A percentile compares a stretch with the other conserved stretches of the same genome.
These are phyloP conservation scores for Fragaria iinumae DNA, from an alignment of 306 rosid genomes.

Conservation along the genomic window DNA sequence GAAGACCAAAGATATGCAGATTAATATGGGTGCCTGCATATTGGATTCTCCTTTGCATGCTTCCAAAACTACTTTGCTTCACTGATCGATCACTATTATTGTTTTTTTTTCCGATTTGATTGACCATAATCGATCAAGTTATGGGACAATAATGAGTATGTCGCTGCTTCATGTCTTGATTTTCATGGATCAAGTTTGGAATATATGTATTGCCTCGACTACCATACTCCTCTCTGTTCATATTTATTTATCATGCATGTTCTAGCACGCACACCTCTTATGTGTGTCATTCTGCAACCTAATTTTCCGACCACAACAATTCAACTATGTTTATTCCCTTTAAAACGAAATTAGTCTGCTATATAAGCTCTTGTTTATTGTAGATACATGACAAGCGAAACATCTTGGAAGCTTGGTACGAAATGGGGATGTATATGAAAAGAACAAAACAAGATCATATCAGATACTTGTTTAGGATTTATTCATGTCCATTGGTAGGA, in stretches of 20 bases:
- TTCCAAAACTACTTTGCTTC: not conserved
- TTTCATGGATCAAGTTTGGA: not conserved
- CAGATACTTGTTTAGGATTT: not conserved
- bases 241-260: not conserved
- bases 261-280: not conserved
- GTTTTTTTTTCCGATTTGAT: not conserved
- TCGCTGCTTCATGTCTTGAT: not conserved
- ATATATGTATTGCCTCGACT: not conserved
- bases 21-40: conserved; percentile 8
- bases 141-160: not conserved
- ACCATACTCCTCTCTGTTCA: not conserved
- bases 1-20: conserved; percentile 15
- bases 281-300: not conserved
- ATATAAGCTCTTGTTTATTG: not conserved
- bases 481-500: not conserved
- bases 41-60: conserved; percentile 20
- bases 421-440: not conserved
- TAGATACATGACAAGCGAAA: not conserved
- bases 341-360: not conserved
- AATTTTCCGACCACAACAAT: not conserved
- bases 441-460: not conserved
- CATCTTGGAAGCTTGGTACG: conserved; percentile 2
- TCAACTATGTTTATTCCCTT: not conserved
- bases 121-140: not conserved
- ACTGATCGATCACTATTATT: not conserved